phyloP scores from a whole-genome alignment of 2,329 filamentous ascomycete genomes.

The Ophiognomonia clavigignenti-juglandacearum region DNA sequence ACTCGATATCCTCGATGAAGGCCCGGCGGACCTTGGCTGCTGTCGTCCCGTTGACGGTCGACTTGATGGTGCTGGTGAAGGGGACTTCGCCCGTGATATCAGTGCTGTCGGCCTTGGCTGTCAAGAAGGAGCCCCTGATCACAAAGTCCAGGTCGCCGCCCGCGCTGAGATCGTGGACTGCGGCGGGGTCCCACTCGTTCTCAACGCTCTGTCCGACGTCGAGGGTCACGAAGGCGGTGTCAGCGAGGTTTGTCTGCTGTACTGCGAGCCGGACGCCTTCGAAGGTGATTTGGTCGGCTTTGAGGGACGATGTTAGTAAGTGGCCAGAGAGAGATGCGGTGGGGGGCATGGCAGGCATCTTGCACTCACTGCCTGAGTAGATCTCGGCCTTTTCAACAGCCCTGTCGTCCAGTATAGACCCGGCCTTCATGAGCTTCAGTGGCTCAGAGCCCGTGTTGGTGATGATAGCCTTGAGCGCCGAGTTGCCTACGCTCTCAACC shows the following conservation, averaged over 20 bases:
- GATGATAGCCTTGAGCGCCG: slow-evolving; percentile 47
- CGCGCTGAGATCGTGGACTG: slow-evolving; percentile 46
- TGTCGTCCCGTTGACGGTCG: slow-evolving; percentile 50
- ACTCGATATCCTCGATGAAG: slow-evolving; percentile 32
- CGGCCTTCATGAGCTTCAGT: slow-evolving; percentile 48
- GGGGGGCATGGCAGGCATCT: neutral
- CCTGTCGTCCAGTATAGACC: slow-evolving; percentile 47
- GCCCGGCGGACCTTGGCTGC: slow-evolving; percentile 46
- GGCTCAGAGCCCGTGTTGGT: slow-evolving; percentile 46
- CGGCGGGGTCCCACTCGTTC: slow-evolving; percentile 49
- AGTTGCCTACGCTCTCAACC: slow-evolving; percentile 45
- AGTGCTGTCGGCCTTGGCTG: slow-evolving; percentile 45
- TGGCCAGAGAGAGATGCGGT: too few species aligned
- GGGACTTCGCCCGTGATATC: slow-evolving; percentile 49
- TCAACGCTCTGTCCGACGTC: slow-evolving; percentile 44
- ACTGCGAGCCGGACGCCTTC: slow-evolving; percentile 49
- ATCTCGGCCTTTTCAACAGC: slow-evolving; percentile 50
- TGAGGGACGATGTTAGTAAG: too few species aligned
- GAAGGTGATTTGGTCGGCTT: slow-evolving; percentile 41
- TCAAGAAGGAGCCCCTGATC: slow-evolving; percentile 51
- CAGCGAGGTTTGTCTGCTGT: slow-evolving; percentile 36
- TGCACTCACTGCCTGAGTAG: slow-evolving; percentile 29
- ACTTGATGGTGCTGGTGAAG: slow-evolving; percentile 53
- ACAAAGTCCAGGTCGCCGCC: slow-evolving; percentile 53
- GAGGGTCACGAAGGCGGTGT: slow-evolving; percentile 47